Evolutionary conservation across 257 asterid genomes (phyloP).

Genomic region (Solanum tarapatanum): DNA sequence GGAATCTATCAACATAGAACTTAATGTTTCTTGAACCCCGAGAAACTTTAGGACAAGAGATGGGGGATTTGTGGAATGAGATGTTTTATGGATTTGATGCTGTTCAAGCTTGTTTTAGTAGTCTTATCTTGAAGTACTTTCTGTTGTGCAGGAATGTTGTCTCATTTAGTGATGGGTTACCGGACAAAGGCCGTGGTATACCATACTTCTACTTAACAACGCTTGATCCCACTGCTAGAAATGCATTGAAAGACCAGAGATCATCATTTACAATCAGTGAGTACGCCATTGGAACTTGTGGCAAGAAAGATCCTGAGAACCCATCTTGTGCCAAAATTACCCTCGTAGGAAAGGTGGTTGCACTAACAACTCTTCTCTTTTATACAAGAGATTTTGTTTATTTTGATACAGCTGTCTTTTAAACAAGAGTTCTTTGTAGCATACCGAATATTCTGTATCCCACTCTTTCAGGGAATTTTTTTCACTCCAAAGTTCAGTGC

Average conservation of each 20-base stretch:
- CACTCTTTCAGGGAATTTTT: not conserved
- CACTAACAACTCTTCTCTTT: not conserved
- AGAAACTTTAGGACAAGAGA: not conserved
- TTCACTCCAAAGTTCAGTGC: not conserved
- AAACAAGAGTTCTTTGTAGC: not conserved
- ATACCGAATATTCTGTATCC: not conserved
- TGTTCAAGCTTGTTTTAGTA: not conserved
- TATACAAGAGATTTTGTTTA: not conserved
- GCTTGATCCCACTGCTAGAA: conserved; percentile 78
- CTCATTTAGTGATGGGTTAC: conserved; percentile 81
- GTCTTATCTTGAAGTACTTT: not conserved
- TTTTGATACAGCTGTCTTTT: not conserved
- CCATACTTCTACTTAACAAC: conserved; percentile 84
- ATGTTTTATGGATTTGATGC: not conserved
- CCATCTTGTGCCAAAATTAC: conserved; percentile 81
- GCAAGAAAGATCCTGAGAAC: conserved; percentile 65
- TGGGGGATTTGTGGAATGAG: not conserved
- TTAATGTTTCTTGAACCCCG: not conserved
- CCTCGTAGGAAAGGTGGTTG: conserved; percentile 62
- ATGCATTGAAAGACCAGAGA: conserved; percentile 62
- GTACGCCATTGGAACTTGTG: conserved; percentile 62
- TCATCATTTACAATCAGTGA: conserved; percentile 76
- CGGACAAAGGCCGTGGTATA: conserved; percentile 53
- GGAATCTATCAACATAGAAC: not conserved
- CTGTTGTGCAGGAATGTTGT: conserved; percentile 61